Conservation (phyloP, 768 basidiomycete species). For the Hemileccinum impolitum region DNA sequence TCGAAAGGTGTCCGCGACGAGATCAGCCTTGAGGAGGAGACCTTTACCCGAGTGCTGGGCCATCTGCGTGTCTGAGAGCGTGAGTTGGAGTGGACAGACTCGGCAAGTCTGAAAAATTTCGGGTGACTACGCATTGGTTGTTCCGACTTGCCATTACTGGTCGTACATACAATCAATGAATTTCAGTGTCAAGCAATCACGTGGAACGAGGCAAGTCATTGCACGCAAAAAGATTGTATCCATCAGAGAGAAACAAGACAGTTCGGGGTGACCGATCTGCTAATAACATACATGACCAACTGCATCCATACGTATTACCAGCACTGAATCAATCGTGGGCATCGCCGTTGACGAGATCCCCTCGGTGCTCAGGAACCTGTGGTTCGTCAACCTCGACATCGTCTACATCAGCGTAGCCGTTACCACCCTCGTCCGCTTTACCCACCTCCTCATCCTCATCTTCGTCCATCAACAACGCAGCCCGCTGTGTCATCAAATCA, state of each 20-base stretch:
- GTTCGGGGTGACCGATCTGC: not conserved
- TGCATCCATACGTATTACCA: not conserved
- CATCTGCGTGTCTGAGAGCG: constrained; percentile 15
- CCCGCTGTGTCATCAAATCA: constrained; percentile 43
- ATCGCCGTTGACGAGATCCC: constrained; percentile 20
- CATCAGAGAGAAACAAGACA: not conserved
- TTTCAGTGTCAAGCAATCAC: constrained; percentile 1
- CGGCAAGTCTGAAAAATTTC: not conserved
- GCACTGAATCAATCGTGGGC: constrained; percentile 8
- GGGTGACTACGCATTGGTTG: not conserved
- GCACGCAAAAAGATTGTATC: not conserved
- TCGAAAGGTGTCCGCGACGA: constrained; percentile 67
- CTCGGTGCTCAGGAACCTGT: not conserved
- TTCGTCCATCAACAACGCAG: constrained; percentile 60
- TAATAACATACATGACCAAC: not conserved
- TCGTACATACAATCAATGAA: too few species aligned
- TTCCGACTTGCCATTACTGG: too few species aligned
- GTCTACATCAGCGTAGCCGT: constrained; percentile 17
- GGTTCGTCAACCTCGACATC: not conserved
- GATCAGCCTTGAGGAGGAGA: constrained; percentile 74
- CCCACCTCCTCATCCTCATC: constrained; percentile 41
- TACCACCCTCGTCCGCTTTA: not conserved
- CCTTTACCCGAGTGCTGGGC: constrained; percentile 53
- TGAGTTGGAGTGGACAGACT: constrained; percentile 1
- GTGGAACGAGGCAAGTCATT: too few species aligned